A percentile compares a stretch with the other conserved stretches of the same genome.
phyloP scores from a whole-genome alignment of 306 rosid species.

The Elaeagnus macrophylla region DNA sequence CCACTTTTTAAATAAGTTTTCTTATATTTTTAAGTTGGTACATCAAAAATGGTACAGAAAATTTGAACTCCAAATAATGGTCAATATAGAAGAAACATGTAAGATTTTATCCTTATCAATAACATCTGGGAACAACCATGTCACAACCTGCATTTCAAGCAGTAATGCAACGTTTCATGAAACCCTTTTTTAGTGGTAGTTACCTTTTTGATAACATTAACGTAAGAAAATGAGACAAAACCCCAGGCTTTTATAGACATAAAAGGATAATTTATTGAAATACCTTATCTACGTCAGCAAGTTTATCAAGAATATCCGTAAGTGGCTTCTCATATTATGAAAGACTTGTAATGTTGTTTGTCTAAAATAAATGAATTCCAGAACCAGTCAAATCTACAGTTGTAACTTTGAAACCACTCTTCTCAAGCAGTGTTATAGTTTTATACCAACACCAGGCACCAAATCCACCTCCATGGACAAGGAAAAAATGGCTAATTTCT shows the following conservation, averaged over 20 bases:
- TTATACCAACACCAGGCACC: slow-evolving; percentile 99
- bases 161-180: not conserved
- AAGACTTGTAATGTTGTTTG: slow-evolving; percentile 59
- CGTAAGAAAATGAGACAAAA: not conserved
- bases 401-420: slow-evolving; percentile 69
- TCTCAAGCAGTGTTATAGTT: slow-evolving; percentile 91
- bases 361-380: slow-evolving; percentile 70
- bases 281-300: slow-evolving; percentile 76
- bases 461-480: slow-evolving; percentile 96
- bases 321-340: slow-evolving; percentile 88
- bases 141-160: not conserved
- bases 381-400: slow-evolving; percentile 91
- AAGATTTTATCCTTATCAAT: too few relatives aligned
- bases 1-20: too few relatives aligned
- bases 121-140: not conserved
- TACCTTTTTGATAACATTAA: not conserved
- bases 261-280: not conserved
- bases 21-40: too few relatives aligned
- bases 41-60: too few relatives aligned
- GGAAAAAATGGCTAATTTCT: slow-evolving; percentile 81
- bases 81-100: too few relatives aligned
- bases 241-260: slow-evolving; percentile 1
- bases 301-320: slow-evolving; percentile 58
- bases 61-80: too few relatives aligned
- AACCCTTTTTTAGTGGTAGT: not conserved